Evolutionary conservation across 2,329 filamentous ascomycete genomes (phyloP), one percentile per base, ranked within the genome.

Genomic region (Plectosphaerella plurivora): DNA sequence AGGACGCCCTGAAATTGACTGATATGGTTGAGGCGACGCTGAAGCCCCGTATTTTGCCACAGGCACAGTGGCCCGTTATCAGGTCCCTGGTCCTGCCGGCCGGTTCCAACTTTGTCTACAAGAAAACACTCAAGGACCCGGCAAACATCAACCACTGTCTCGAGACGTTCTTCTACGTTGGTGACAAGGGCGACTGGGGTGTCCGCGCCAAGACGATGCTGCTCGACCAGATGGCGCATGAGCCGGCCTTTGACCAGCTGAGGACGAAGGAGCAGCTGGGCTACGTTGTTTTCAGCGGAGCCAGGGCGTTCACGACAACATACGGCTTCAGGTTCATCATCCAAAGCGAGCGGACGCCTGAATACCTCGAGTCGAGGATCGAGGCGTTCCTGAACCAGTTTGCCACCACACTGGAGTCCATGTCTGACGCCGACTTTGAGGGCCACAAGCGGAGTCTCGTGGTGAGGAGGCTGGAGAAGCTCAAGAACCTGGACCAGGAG

Each of bases 191-290:
- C 3, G 86, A 96, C 63, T 80, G 85, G n/a, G 65, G 70, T 6
- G 69, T 89, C 12, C 83, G 91, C 16, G 89, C 92, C 14, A 91
- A 89, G 68, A 79, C 89, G 1, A 76, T 95, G 42, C 78, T 99
- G 6, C 79, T 97, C 42, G 88, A 90, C 24, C 94, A 97, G 69
- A 88, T 99, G 73, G 86, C 91, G 0, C 89, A 96, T 52, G 94
- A 99, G 72, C 92, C 92, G 4, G 88, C 88, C 9, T 99, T 97
- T 65, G 91, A 99, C 69, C 91, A 96, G 68, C 79, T 99, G 8
- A 84, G 94, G 48, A 97, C 94, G 44, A 97, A 97, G 70, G 93
- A 99, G 68, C 93, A 99, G 71, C 86, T 99, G 7, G 94, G 94
- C 12, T 99, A 99, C 61, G 89, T 99, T 50, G 93, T 99, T 1